Percentiles rank a stretch among this genome's conserved stretches.
phyloP scores from a whole-genome alignment of 805 yeast species.

The Saturnispora halmiae region DNA sequence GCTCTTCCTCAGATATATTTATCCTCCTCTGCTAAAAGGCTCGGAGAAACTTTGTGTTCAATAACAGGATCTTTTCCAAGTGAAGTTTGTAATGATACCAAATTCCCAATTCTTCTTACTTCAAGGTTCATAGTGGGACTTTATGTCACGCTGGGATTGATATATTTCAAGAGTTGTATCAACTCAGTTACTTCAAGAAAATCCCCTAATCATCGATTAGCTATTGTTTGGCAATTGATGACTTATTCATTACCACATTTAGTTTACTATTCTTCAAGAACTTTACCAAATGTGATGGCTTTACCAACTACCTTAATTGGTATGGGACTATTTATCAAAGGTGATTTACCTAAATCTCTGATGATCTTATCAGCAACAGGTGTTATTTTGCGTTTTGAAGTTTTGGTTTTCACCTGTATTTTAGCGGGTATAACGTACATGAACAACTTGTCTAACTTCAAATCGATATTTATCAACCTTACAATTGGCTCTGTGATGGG shows the following conservation, averaged over 20 bases:
- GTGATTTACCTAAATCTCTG: constrained; percentile 40
- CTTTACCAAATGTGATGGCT: constrained; percentile 81
- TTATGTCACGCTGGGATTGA: constrained; percentile 43
- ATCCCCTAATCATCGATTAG: constrained; percentile 6
- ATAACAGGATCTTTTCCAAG: no score
- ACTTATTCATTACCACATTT: constrained; percentile 68
- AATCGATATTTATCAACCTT: constrained; percentile 28
- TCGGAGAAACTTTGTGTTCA: not conserved
- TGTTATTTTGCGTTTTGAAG: constrained; percentile 63
- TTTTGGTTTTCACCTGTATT: constrained; percentile 45
- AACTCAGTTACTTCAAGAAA: constrained; percentile 18
- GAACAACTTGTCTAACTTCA: not conserved
- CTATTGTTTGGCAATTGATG: constrained; percentile 29
- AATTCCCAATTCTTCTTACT: constrained; percentile 43
- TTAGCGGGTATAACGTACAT: constrained; percentile 27
- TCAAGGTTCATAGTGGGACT: constrained; percentile 53
- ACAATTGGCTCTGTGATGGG: constrained; percentile 41
- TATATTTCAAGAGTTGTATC: constrained; percentile 40
- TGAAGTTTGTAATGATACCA: constrained; percentile 29
- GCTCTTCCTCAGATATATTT: constrained; percentile 32
- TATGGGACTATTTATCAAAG: constrained; percentile 40
- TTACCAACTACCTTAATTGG: constrained; percentile 62
- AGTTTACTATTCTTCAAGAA: constrained; percentile 69
- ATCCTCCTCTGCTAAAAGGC: constrained; percentile 5
- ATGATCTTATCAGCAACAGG: constrained; percentile 53